Evolutionary conservation across 108 stramenopile species (phyloP).

Genomic region (Mayamaea pseudoterrestris): DNA sequence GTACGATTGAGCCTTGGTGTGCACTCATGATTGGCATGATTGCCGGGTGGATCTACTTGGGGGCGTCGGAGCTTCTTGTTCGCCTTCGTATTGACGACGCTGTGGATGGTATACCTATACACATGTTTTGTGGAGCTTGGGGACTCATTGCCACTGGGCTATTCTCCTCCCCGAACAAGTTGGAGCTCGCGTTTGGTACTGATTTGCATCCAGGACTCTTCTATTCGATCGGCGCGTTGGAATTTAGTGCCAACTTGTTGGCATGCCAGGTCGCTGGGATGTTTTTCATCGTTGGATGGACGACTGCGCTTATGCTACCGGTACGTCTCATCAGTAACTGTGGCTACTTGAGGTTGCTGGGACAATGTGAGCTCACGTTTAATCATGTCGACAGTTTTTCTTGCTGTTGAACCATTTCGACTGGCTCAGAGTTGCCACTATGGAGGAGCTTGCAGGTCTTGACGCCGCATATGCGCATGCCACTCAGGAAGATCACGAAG

Average conservation of each 20-base stretch:
- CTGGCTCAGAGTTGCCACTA: too few relatives aligned
- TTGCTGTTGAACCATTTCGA: too few relatives aligned
- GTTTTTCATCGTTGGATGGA: slow-evolving; percentile 72
- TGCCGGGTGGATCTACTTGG: slow-evolving; percentile 69
- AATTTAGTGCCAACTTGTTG: slow-evolving; percentile 34
- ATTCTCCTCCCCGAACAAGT: slow-evolving; percentile 40
- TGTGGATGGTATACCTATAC: slow-evolving; percentile 88
- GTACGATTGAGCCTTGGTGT: slow-evolving; percentile 60
- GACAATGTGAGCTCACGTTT: too few relatives aligned
- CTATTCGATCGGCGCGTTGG: slow-evolving; percentile 32
- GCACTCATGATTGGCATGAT: slow-evolving; percentile 76
- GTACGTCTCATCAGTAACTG: too few relatives aligned
- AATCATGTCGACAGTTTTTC: too few relatives aligned
- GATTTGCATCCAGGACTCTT: slow-evolving; percentile 43
- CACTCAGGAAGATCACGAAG: too few relatives aligned
- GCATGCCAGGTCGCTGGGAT: slow-evolving; percentile 49
- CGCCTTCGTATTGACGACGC: slow-evolving; percentile 78
- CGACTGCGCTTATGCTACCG: too few relatives aligned
- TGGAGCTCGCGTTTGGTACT: slow-evolving; percentile 22
- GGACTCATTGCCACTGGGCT: slow-evolving; percentile 73
- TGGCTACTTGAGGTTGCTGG: too few relatives aligned
- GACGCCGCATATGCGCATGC: too few relatives aligned
- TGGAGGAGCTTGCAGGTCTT: too few relatives aligned
- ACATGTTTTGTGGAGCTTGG: slow-evolving; percentile 79
- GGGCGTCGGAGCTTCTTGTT: slow-evolving; percentile 39